phyloP scores from a whole-genome alignment of 192 early-diverging fungal genomes.

The Bifiguratus adelaidae region DNA sequence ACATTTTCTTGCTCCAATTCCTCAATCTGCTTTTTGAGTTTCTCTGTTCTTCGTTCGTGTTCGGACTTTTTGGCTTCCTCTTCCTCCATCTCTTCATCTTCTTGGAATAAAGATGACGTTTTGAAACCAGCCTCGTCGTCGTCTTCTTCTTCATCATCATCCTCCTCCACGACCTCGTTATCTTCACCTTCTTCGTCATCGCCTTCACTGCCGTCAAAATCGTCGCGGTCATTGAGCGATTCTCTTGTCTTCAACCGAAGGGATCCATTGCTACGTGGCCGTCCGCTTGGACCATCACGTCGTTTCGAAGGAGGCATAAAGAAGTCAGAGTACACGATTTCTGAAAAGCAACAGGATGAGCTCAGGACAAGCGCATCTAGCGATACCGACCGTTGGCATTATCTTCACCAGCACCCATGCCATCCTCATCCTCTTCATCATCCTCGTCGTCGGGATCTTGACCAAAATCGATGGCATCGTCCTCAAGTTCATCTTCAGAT shows the following conservation, averaged over 20 bases:
- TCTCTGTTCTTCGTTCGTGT: slow-evolving; percentile 21
- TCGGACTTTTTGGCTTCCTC: slow-evolving; percentile 23
- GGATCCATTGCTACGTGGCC: too few species aligned
- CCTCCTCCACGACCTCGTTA: slow-evolving; percentile 25
- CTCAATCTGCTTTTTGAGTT: slow-evolving; percentile 70
- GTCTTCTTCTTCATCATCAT: slow-evolving; percentile 28
- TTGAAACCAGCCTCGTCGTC: slow-evolving; percentile 11
- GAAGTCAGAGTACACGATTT: slow-evolving; percentile 78
- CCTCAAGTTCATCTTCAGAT: slow-evolving; percentile 44
- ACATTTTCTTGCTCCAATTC: slow-evolving; percentile 59
- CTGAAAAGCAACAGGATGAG: slow-evolving; percentile 27
- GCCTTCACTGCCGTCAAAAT: too few species aligned
- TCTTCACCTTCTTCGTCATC: slow-evolving; percentile 15
- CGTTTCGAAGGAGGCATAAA: slow-evolving; percentile 53
- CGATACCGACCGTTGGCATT: slow-evolving; percentile 24
- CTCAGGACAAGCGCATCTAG: too few species aligned
- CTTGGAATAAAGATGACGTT: too few species aligned
- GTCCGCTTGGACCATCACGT: slow-evolving; percentile 22
- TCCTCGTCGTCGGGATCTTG: slow-evolving; percentile 51
- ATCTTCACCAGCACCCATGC: slow-evolving; percentile 47
- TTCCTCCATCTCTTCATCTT: slow-evolving; percentile 20
- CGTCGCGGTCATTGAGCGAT: too few species aligned
- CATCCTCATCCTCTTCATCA: slow-evolving; percentile 50
- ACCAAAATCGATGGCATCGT: slow-evolving; percentile 56
- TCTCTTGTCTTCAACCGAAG: slow-evolving; percentile 3